Percentiles rank a stretch among this genome's conserved stretches.
phyloP scores from a whole-genome alignment of 2,329 filamentous ascomycete genomes.

The Aureobasidium sp. region DNA sequence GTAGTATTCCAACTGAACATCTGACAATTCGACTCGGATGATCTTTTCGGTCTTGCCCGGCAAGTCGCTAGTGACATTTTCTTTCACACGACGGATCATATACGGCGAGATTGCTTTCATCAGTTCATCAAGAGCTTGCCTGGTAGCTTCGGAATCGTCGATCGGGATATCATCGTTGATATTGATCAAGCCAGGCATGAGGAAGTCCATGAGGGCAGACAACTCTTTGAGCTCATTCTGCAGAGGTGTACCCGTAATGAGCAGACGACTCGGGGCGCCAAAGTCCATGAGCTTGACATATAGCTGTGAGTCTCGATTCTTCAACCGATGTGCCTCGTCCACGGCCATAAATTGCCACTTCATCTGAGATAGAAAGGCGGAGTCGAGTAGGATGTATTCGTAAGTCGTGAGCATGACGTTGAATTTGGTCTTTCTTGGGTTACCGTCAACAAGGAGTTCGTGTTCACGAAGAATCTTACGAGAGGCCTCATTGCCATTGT shows the following conservation, averaged over 20 bases:
- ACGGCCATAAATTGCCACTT: slow-evolving; percentile 98
- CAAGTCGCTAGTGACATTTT: slow-evolving; percentile 92
- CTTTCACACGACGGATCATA: slow-evolving; percentile 91
- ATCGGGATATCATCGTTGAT: slow-evolving; percentile 92
- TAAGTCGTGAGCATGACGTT: slow-evolving; percentile 97
- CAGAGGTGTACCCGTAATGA: slow-evolving; percentile 95
- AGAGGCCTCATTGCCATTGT: slow-evolving; percentile 80
- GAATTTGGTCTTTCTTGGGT: slow-evolving; percentile 85
- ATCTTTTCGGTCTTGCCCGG: slow-evolving; percentile 98
- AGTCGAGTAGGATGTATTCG: slow-evolving; percentile 86
- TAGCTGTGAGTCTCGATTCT: slow-evolving; percentile 90
- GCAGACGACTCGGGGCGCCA: slow-evolving; percentile 74
- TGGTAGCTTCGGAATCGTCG: slow-evolving; percentile 62
- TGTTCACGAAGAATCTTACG: slow-evolving; percentile 83
- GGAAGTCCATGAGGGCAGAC: slow-evolving; percentile 85
- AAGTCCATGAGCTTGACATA: slow-evolving; percentile 81
- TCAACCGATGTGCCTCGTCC: slow-evolving; percentile 92
- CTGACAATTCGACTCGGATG: slow-evolving; percentile 91
- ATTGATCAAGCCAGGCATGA: slow-evolving; percentile 87
- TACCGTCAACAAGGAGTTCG: slow-evolving; percentile 79
- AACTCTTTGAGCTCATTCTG: slow-evolving; percentile 95
- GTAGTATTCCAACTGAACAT: slow-evolving; percentile 96
- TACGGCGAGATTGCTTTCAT: slow-evolving; percentile 84
- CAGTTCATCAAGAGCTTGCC: slow-evolving; percentile 76
- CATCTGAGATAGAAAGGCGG: slow-evolving; percentile 73